Evolutionary conservation across 1,284 basidiomycete genomes (phyloP), one percentile per base, ranked within the genome.

Genomic region (Chalciporus sp.): DNA sequence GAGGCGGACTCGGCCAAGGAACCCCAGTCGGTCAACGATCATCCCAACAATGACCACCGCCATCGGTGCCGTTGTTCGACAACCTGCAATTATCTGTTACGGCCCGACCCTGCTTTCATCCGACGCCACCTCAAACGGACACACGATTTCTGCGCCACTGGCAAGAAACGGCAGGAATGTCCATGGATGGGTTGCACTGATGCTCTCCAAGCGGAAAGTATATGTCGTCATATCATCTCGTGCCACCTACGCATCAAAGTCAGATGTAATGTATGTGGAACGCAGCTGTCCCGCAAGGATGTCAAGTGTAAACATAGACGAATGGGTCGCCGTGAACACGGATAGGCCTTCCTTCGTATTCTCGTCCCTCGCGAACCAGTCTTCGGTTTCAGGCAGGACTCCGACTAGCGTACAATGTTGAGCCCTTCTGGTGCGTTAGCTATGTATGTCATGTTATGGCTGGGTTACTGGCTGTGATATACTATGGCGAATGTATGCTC

Each of bases 271-370:
- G 20, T 1, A 0, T 66, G 64, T 23, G 58, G 60, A 1, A 0
- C 28, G 3, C 2, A 1, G 7, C 57, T 68, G 28, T 63, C 64
- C 28, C 66, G 66, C 10, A 17, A 29, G 7, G 64, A 66, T 28
- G 66, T 66, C 43, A 43, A 19, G 27, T 35, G 42, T 4, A 44
- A 49, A 9, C 64, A 66, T 19, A 43, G 39, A 16, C 52, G 8
- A 7, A 40, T 7, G 5, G 68, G 65, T 19, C 53, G 8, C 1
- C 46, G 12, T 8, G 43, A 31, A 17, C 51, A 20, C 31, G 26
- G 2, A 33, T 33, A 7, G 4, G 14, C 31, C 14, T 14, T 33
- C 11, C 9, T 29, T 29, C 11, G 28, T 29, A 9, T 29, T 33
- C 6, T 16, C 31, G 14, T 16, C 31, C 12, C 31, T 23, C 23